A percentile compares a stretch with the other conserved stretches of the same genome.
phyloP scores from a whole-genome alignment of 192 early-diverging fungal species.

The Phycomyces nitens region DNA sequence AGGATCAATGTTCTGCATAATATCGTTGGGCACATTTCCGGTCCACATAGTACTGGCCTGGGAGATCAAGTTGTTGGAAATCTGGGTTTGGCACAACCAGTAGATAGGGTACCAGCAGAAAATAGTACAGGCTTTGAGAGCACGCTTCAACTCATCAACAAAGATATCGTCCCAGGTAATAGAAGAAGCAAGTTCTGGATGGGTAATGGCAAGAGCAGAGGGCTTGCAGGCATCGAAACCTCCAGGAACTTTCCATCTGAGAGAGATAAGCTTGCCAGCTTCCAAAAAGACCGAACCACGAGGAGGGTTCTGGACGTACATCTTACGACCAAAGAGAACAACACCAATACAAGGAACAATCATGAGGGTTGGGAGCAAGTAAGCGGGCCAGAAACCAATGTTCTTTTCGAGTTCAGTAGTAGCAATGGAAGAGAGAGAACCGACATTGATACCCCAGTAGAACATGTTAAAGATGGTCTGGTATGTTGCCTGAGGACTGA shows the following conservation, averaged over 20 bases:
- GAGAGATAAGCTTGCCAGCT: conserved; percentile 40
- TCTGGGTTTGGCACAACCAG: conserved; percentile 70
- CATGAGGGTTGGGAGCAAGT: conserved; percentile 51
- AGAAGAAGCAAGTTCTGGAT: conserved; percentile 22
- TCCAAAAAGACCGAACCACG: conserved; percentile 58
- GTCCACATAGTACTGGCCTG: conserved; percentile 58
- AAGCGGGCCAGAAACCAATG: conserved; percentile 56
- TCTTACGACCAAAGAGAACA: conserved; percentile 48
- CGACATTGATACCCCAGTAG: conserved; percentile 74
- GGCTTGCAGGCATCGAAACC: conserved; percentile 65
- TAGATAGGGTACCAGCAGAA: conserved; percentile 71
- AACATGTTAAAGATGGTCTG: conserved; percentile 84
- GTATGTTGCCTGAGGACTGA: conserved; percentile 61
- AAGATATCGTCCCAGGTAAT: conserved; percentile 70
- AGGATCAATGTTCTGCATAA: conserved; percentile 68
- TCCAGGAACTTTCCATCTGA: conserved; percentile 31
- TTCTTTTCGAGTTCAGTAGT: conserved; percentile 58
- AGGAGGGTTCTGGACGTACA: conserved; percentile 51
- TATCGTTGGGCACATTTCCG: conserved; percentile 58
- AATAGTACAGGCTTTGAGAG: conserved; percentile 62
- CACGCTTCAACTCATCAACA: conserved; percentile 60
- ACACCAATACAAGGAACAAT: conserved; percentile 50
- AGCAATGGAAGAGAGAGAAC: conserved; percentile 57
- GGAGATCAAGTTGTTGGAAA: conserved; percentile 59
- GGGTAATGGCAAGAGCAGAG: conserved; percentile 37